These are phyloP conservation scores for Venturia nashicola DNA, from an alignment of 2,329 filamentous ascomycete genomes.

Conservation along the genomic window DNA sequence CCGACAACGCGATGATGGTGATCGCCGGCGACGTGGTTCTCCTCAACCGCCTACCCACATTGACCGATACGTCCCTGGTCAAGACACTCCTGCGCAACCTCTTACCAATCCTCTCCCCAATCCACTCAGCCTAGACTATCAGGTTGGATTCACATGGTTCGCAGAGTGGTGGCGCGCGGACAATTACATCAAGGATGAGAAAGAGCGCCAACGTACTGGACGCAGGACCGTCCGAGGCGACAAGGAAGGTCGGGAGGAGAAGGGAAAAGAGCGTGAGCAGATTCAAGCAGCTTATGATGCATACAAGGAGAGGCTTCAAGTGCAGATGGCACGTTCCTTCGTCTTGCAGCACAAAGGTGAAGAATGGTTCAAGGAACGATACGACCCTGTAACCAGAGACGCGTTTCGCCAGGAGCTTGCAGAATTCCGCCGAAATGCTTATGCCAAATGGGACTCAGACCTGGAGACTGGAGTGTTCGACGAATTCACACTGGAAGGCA, in stretches of 20 bases:
- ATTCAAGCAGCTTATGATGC: constrained; percentile 59
- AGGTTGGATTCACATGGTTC: constrained; percentile 77
- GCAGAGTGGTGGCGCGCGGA: constrained; percentile 79
- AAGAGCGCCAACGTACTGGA: constrained; percentile 57
- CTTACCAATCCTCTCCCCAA: constrained; percentile 58
- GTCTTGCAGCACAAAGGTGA: constrained; percentile 87
- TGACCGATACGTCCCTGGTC: constrained; percentile 73
- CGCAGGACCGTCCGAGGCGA: constrained; percentile 52
- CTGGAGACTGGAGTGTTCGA: constrained; percentile 78
- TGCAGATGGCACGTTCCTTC: constrained; percentile 74
- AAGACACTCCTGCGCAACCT: constrained; percentile 42
- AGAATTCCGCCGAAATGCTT: constrained; percentile 66
- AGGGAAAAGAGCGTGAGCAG: constrained; percentile 64
- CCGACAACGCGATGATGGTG: constrained; percentile 47
- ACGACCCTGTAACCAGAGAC: constrained; percentile 71
- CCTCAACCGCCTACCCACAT: constrained; percentile 55
- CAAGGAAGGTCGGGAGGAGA: constrained; percentile 58
- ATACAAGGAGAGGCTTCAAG: constrained; percentile 53
- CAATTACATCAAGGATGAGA: constrained; percentile 71
- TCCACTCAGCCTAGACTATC: constrained; percentile 60
- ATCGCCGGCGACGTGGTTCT: constrained; percentile 42
- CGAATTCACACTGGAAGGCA: constrained; percentile 85
- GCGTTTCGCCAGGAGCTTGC: constrained; percentile 62
- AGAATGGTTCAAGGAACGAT: constrained; percentile 96
- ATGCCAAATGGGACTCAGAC: constrained; percentile 81